Evolutionary conservation across 495 filamentous ascomycete species (phyloP).

Genomic region (Penicillium steckii): DNA sequence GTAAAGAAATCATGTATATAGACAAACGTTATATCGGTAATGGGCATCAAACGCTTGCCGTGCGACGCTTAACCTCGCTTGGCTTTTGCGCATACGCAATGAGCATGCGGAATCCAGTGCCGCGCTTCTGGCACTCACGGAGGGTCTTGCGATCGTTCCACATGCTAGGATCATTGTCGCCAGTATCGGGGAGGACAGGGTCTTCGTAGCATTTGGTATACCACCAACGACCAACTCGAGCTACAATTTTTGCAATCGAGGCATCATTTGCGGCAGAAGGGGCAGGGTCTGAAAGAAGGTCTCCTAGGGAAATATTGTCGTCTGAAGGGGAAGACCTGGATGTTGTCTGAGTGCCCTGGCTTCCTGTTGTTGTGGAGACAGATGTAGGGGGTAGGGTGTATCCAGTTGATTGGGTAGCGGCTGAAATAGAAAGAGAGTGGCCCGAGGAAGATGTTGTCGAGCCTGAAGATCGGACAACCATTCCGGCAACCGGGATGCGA

Average conservation of each 20-base stretch:
- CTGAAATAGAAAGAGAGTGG: conserved; percentile 20
- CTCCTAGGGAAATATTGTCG: conserved; percentile 60
- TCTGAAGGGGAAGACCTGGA: conserved; percentile 36
- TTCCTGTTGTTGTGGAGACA: conserved; percentile 21
- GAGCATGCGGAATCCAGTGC: conserved; percentile 83
- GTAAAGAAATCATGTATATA: conserved; percentile 5
- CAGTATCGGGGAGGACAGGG: conserved; percentile 49
- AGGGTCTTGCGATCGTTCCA: conserved; percentile 77
- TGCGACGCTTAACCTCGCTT: conserved; percentile 53
- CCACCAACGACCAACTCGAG: conserved; percentile 94
- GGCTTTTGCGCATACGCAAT: conserved; percentile 91
- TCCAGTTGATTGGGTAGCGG: conserved; percentile 26
- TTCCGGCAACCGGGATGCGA: conserved; percentile 82
- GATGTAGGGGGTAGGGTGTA: conserved; percentile 28
- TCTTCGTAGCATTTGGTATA: conserved; percentile 89
- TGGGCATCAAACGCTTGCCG: conserved; percentile 49
- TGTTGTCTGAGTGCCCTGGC: conserved; percentile 15
- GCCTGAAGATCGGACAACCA: conserved; percentile 47
- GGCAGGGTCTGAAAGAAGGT: conserved; percentile 64
- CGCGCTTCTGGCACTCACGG: conserved; percentile 79
- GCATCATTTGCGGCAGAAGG: conserved; percentile 62
- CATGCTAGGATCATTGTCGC: conserved; percentile 60
- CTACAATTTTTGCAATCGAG: conserved; percentile 86
- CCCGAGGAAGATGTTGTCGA: conserved; percentile 36
- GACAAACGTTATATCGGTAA: too few species aligned